Conservation (phyloP, 176 grass and related monocot genomes). For the Hordeum vulgare region MorexV3_pseudomolecules_assembly NC_058518.1:355273073-355273572, state of each 20-base stretch:
- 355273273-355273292: conserved; percentile 95
- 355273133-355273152: background rate
- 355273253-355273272: conserved; percentile 95
- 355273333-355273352: conserved; percentile 85
- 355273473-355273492: background rate
- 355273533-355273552: conserved; percentile 8
- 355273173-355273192: conserved; percentile 25
- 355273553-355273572: conserved; percentile 1
- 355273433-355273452: background rate
- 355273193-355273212: conserved; percentile 95
- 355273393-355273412: conserved; percentile 70
- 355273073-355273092: background rate
- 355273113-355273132: background rate
- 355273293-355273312: conserved; percentile 73
- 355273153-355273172: background rate
- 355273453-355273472: background rate
- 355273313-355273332: conserved; percentile 80
- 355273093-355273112: background rate
- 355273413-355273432: conserved; percentile 22
- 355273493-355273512: background rate
- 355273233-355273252: conserved; percentile 94
- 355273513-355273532: background rate
- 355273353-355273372: conserved; percentile 94
- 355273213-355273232: conserved; percentile 79
- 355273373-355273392: conserved; percentile 96